Evolutionary conservation across 148 eudicot genomes (phyloP).

Genomic region (Pharnaceum exiguum): DNA sequence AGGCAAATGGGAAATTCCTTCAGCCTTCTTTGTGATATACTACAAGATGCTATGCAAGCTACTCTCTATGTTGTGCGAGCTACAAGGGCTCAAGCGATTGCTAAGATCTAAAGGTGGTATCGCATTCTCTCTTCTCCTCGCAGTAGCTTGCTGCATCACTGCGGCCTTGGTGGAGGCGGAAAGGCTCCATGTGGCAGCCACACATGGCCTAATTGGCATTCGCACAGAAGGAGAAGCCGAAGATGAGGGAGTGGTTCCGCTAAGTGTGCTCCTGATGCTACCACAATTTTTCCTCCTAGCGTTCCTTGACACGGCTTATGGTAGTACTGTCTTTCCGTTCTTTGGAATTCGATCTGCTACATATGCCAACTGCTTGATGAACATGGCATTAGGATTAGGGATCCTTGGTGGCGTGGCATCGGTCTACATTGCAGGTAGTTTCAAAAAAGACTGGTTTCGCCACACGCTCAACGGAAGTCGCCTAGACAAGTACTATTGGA

Average conservation of each 20-base stretch:
- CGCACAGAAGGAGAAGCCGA: too few relatives aligned
- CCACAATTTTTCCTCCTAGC: conserved; percentile 26
- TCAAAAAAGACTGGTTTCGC: conserved; percentile 29
- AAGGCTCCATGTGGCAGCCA: conserved; percentile 16
- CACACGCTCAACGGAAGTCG: conserved; percentile 30
- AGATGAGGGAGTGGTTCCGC: conserved; percentile 15
- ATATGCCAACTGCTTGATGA: conserved; percentile 8
- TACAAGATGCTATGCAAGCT: background rate
- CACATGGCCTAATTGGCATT: conserved; percentile 18
- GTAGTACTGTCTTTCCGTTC: conserved; percentile 3
- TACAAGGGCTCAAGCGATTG: background rate
- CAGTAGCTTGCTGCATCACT: conserved; percentile 28
- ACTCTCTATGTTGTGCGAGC: background rate
- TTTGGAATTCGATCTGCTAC: conserved; percentile 9
- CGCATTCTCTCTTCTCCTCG: conserved; percentile 7
- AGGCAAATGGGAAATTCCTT: conserved; percentile 13
- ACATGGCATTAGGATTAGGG: conserved; percentile 26
- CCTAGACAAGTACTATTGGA: conserved; percentile 37
- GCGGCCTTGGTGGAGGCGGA: conserved; percentile 27
- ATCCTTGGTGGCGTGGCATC: conserved; percentile 19
- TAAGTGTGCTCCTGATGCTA: conserved; percentile 19
- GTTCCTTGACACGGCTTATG: conserved; percentile 3
- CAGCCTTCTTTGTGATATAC: conserved; percentile 9
- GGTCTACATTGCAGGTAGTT: conserved; percentile 20
- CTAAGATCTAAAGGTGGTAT: conserved; percentile 9